phyloP scores from a whole-genome alignment of 306 rosid species.

The Senna tora region DNA sequence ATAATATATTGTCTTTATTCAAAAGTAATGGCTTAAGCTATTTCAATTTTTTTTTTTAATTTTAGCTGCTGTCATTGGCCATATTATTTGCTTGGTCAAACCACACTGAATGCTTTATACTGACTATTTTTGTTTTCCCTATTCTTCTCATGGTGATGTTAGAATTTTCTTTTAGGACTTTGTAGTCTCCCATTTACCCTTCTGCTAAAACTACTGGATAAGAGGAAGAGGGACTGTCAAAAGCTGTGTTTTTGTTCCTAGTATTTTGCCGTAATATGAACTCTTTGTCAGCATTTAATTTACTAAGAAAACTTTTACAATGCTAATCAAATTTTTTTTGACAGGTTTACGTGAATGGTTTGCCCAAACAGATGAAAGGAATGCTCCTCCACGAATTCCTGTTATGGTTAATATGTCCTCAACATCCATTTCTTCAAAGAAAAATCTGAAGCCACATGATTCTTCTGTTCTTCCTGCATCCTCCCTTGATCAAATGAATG shows the following conservation, averaged over 20 bases:
- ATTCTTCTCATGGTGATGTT: background rate
- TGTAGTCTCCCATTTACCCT: background rate
- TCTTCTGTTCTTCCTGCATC: constrained; percentile 48
- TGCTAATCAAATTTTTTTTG: constrained; percentile 24
- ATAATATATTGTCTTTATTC: background rate
- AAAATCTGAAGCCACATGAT: constrained; percentile 64
- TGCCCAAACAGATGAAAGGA: constrained; percentile 94
- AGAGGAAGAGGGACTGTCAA: background rate
- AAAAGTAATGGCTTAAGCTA: background rate
- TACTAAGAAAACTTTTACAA: background rate
- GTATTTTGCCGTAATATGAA: background rate
- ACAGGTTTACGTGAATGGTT: constrained; percentile 96
- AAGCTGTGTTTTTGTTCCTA: background rate
- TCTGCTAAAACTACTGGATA: background rate
- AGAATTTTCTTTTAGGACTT: background rate
- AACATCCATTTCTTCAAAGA: constrained; percentile 71
- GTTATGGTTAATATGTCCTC: constrained; percentile 99
- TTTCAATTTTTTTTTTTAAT: background rate
- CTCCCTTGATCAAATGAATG: constrained; percentile 66
- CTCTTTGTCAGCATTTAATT: constrained; percentile 11
- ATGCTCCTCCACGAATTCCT: constrained; percentile 93
- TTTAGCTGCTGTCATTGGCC: background rate
- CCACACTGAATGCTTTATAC: background rate
- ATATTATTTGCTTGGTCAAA: background rate
- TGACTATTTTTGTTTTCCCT: background rate